Conservation (phyloP, 371 early-diverging fungal species). For the Smittium mucronatum region DNA sequence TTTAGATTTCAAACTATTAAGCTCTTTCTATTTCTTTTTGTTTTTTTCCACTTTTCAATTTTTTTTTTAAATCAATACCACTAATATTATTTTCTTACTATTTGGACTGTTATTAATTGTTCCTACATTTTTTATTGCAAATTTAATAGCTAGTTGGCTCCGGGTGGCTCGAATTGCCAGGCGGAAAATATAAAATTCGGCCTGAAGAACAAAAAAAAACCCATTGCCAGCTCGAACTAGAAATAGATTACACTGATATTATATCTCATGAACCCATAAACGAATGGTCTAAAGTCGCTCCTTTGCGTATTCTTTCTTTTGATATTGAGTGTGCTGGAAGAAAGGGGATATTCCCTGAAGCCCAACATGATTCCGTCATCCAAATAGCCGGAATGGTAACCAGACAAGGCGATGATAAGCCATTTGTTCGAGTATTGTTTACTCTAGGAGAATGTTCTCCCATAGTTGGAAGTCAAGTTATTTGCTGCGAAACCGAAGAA, state of each 20-base stretch:
- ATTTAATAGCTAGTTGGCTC: conserved; percentile 46
- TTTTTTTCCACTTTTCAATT: neutral
- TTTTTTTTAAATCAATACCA: neutral
- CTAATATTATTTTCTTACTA: too few species aligned
- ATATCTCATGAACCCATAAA: conserved; percentile 79
- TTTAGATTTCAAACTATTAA: too few species aligned
- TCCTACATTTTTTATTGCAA: conserved; percentile 21
- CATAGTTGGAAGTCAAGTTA: conserved; percentile 87
- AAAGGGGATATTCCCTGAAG: conserved; percentile 93
- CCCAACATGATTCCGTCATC: conserved; percentile 94
- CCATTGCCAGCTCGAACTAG: conserved; percentile 73
- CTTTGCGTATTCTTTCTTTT: conserved; percentile 91
- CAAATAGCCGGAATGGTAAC: conserved; percentile 97
- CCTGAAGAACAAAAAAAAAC: conserved; percentile 33
- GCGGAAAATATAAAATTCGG: conserved; percentile 46
- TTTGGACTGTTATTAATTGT: too few species aligned
- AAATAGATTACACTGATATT: conserved; percentile 42
- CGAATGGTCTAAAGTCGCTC: conserved; percentile 89
- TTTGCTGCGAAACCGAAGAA: conserved; percentile 70
- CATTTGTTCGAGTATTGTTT: conserved; percentile 88
- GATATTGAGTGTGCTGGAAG: conserved; percentile 99
- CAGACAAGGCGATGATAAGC: conserved; percentile 73
- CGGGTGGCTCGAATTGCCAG: conserved; percentile 86
- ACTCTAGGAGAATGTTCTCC: conserved; percentile 77
- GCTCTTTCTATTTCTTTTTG: too few species aligned